Evolutionary conservation across 768 basidiomycete species (phyloP).

Genomic region (Hygrophorus pudorinus): DNA sequence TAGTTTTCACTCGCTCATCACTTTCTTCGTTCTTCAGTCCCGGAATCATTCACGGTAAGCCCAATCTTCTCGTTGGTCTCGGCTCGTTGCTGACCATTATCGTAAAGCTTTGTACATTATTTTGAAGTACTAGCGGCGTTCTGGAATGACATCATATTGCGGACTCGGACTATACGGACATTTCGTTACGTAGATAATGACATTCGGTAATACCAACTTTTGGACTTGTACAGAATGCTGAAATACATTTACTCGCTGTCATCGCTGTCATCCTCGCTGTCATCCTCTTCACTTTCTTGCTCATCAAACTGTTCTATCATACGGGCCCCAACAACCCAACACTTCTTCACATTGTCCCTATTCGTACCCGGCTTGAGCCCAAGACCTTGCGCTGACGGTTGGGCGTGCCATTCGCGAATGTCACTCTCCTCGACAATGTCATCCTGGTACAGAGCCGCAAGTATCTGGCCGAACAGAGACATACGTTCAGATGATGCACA

Average conservation of each 20-base stretch:
- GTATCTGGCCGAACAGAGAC: constrained; percentile 73
- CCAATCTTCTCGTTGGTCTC: background rate
- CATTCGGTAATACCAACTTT: too few species aligned
- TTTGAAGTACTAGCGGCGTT: constrained; percentile 56
- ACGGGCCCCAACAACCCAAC: constrained; percentile 58
- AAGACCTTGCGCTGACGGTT: constrained; percentile 43
- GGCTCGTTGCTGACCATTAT: constrained; percentile 9
- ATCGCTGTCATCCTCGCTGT: constrained; percentile 9
- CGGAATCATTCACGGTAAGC: constrained; percentile 63
- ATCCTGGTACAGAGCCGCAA: constrained; percentile 81
- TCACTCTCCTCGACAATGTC: constrained; percentile 89
- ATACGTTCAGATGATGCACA: constrained; percentile 55
- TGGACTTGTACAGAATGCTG: background rate
- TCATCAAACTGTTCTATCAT: constrained; percentile 80
- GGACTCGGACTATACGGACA: constrained; percentile 6
- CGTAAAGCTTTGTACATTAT: constrained; percentile 68
- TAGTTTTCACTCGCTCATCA: constrained; percentile 57
- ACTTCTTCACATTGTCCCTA: constrained; percentile 51
- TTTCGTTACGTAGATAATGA: too few species aligned
- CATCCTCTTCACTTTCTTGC: constrained; percentile 42
- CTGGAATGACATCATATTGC: too few species aligned
- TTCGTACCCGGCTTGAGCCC: constrained; percentile 29
- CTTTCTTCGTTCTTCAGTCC: constrained; percentile 36
- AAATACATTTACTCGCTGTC: constrained; percentile 1
- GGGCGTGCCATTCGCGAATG: constrained; percentile 77